Base-by-base conservation (phyloP, 345 rosid genomes). In the Camelina laxa region DNA sequence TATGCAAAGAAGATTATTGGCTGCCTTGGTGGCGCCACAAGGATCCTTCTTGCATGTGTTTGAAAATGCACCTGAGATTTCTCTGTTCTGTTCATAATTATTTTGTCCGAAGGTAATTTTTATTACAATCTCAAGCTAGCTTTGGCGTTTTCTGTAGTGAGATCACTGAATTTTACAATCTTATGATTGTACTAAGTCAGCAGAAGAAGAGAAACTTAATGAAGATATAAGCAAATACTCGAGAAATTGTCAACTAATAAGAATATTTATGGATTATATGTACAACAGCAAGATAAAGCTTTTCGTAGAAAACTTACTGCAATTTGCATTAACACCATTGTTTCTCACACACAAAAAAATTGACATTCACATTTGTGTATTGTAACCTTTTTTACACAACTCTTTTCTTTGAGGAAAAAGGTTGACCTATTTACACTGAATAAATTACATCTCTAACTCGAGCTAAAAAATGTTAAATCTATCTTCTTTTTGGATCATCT, bases 331-430 rank as follows among this genome's bases (percentile, higher is more conserved):
- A 8, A 48, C 20, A 30, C 30, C 7, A 48, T 48, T 35, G 2
- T 33, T 50, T 22, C 31, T 50, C n/a, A 13, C 6, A 67, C 5
- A 9, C 15, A 22, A 14, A 51, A 67, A 51, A 9, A 24, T 24
- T 51, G 22, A 16, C 38, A 55, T 55, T 39, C 39, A 41, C 41
- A 39, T 10, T 42, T 67, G 39, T 22, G 17, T 45, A 54, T 24
- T 55, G 73, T 67, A 68, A 41, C 30, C 30, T 27, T 19, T 16
- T 53, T 27, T 56, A 6, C 47, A 59, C 66, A 70, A 70, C 67
- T 60, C 48, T 36, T 36, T 60, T 60, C 17, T 16, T 57, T 22
- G 48, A 60, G 31, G 48, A 38, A 20, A 60, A 60, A 39, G 48
- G 48, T 39, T 39, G 65, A 60, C 16, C 30, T 60, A 11, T 60